These are phyloP conservation scores for Starmerella roubikii DNA, from an alignment of 805 yeast genomes.

Conservation along the genomic window DNA sequence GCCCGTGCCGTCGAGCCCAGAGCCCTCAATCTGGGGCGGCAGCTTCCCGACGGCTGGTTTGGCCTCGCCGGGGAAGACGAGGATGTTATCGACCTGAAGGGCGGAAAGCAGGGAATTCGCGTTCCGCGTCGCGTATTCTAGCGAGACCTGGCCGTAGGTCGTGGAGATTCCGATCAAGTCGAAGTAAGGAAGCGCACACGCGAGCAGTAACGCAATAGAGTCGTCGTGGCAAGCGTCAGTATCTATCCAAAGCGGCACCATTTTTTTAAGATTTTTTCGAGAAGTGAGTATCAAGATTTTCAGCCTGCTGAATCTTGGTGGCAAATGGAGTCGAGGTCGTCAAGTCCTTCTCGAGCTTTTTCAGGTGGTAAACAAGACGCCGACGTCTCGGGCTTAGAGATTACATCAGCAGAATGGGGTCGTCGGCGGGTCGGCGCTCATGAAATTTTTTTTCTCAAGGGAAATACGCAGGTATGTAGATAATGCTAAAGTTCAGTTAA, in stretches of 20 bases:
- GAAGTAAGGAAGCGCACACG: slow-evolving; percentile 46
- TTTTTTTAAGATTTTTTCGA: not conserved
- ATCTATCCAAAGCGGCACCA: slow-evolving; percentile 70
- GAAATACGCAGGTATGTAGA: no score
- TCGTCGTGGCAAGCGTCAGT: slow-evolving; percentile 93
- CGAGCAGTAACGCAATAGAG: slow-evolving; percentile 56
- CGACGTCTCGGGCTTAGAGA: no score
- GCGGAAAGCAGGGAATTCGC: slow-evolving; percentile 55
- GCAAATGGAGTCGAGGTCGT: not conserved
- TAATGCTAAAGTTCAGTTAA: no score
- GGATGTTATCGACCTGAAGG: slow-evolving; percentile 34
- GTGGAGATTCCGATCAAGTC: slow-evolving; percentile 58
- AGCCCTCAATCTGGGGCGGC: slow-evolving; percentile 61
- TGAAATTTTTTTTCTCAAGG: no score
- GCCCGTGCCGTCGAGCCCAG: slow-evolving; percentile 67
- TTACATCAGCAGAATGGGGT: no score
- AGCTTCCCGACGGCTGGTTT: slow-evolving; percentile 33
- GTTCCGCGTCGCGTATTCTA: slow-evolving; percentile 53
- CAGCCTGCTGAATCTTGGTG: not conserved
- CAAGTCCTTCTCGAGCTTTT: no score
- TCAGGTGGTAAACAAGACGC: no score
- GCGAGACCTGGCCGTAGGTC: slow-evolving; percentile 57
- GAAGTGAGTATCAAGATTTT: not conserved
- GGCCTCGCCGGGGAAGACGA: slow-evolving; percentile 54
- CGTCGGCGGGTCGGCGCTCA: no score